phyloP scores from a whole-genome alignment of 140 eudicot species.

The Bidens hawaiensis region DNA sequence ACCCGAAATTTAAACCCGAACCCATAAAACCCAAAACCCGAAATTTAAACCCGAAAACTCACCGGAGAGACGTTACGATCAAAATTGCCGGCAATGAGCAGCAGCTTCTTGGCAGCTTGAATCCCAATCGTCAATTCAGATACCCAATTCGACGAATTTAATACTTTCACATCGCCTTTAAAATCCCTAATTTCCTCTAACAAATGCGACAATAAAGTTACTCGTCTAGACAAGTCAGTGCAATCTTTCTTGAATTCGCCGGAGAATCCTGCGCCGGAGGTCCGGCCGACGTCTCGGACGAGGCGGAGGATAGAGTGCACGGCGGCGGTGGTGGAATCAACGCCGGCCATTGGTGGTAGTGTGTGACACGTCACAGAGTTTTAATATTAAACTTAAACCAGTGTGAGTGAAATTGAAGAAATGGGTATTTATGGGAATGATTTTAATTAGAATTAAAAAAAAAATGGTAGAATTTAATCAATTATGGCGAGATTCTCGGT shows the following conservation, averaged over 20 bases:
- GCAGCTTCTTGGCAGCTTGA: constrained; percentile 59
- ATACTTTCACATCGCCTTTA: constrained; percentile 26
- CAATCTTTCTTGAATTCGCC: constrained; percentile 80
- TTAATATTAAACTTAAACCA: too few species aligned
- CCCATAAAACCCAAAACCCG: too few species aligned
- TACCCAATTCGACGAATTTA: constrained; percentile 35
- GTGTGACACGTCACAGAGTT: too few species aligned
- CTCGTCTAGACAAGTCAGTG: constrained; percentile 59
- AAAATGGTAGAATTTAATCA: constrained; percentile 6
- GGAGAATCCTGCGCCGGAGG: constrained; percentile 42
- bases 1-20: too few species aligned
- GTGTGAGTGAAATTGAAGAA: neutral
- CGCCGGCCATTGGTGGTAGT: constrained; percentile 50
- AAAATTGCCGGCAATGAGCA: constrained; percentile 51
- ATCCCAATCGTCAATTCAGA: constrained; percentile 48
- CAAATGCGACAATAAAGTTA: constrained; percentile 69
- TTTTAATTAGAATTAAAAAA: too few species aligned
- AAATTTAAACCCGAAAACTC: too few species aligned
- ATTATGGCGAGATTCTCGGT: constrained; percentile 32
- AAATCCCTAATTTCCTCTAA: constrained; percentile 80
- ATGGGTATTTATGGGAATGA: constrained; percentile 14
- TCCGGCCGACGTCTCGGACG: constrained; percentile 43
- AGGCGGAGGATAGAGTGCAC: constrained; percentile 47
- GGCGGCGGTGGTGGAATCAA: constrained; percentile 35
- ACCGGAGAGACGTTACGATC: constrained; percentile 59